Conservation (phyloP, 768 basidiomycete species). For the Boletus coccyginus region DNA sequence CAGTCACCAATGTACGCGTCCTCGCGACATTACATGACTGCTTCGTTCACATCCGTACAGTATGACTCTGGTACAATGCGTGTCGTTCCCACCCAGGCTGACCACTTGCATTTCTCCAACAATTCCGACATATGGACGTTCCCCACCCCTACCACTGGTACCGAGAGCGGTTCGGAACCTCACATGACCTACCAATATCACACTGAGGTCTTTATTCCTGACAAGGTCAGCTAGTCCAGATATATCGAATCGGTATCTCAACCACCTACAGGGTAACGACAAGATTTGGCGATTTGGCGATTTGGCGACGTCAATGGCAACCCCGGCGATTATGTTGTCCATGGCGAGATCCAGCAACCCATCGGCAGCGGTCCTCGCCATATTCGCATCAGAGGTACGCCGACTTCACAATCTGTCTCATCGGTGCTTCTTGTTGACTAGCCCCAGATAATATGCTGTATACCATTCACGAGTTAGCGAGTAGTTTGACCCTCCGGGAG, state of each 20-base stretch:
- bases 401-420: not conserved
- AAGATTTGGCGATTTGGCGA: conserved; percentile 64
- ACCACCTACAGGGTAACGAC: conserved; percentile 51
- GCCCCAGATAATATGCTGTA: conserved; percentile 47
- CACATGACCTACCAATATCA: conserved; percentile 62
- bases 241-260: not conserved
- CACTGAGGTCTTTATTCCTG: conserved; percentile 59
- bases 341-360: conserved; percentile 60
- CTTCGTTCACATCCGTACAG: conserved; percentile 22
- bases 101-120: conserved; percentile 33
- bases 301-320: conserved; percentile 32
- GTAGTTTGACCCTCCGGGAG: conserved; percentile 55
- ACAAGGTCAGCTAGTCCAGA: conserved; percentile 45
- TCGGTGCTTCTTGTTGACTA: not conserved
- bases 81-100: conserved; percentile 47
- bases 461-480: conserved; percentile 54
- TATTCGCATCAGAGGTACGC: conserved; percentile 36
- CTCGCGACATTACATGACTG: not conserved
- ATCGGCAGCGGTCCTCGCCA: conserved; percentile 65
- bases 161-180: conserved; percentile 48
- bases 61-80: conserved; percentile 55
- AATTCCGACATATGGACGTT: conserved; percentile 49
- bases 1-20: conserved; percentile 50
- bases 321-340: conserved; percentile 49
- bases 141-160: conserved; percentile 38